Evolutionary conservation across 2,329 filamentous ascomycete species (phyloP).

Genomic region (Paecilomyces variotii): DNA sequence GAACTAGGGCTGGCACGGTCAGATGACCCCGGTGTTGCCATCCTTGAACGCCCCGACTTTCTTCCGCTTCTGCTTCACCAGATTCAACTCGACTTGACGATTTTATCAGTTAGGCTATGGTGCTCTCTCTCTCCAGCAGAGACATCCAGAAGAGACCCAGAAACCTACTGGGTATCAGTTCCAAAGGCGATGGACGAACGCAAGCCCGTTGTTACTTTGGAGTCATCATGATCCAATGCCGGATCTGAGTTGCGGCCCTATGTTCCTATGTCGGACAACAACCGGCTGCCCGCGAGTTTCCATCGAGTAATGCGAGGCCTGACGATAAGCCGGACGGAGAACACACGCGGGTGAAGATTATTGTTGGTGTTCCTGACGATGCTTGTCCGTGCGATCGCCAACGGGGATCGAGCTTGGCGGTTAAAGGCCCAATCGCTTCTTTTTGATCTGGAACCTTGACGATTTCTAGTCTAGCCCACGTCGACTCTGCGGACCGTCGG

Average conservation of each 20-base stretch:
- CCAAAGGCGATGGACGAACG: background rate
- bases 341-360: background rate
- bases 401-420: background rate
- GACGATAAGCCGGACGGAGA: conserved; percentile 3
- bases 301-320: conserved; percentile 18
- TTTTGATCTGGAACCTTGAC: background rate
- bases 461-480: background rate
- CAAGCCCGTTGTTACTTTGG: background rate
- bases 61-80: background rate
- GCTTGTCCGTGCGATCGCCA: background rate
- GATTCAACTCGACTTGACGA: background rate
- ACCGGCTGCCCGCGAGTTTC: conserved; percentile 3
- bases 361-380: background rate
- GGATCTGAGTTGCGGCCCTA: background rate
- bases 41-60: background rate
- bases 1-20: background rate
- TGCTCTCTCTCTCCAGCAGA: background rate
- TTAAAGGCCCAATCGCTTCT: background rate
- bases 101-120: background rate
- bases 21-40: background rate
- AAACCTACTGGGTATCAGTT: background rate
- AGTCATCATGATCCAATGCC: background rate
- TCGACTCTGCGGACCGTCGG: conserved; percentile 9
- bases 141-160: background rate
- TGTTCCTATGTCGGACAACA: background rate